These are phyloP conservation scores for Usnea hakonensis DNA, from an alignment of 495 filamentous ascomycete genomes.

Conservation along the genomic window DNA sequence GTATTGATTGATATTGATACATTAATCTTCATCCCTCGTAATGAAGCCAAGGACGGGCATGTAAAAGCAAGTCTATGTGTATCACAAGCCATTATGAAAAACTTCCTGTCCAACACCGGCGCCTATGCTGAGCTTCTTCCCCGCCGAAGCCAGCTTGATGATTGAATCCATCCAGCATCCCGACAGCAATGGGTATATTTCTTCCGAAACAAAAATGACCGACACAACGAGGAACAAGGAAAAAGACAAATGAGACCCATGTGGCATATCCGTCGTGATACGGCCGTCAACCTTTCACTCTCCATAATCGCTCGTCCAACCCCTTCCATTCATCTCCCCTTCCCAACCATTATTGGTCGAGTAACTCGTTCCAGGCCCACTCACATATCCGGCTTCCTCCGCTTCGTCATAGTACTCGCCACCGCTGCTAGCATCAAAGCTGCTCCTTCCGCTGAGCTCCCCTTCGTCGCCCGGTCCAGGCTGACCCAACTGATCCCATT, in stretches of 20 bases:
- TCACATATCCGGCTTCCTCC: slow-evolving; percentile 28
- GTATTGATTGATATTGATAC: too few species aligned
- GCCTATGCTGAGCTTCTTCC: slow-evolving; percentile 12
- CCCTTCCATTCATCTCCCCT: slow-evolving; percentile 10
- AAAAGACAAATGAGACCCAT: not conserved
- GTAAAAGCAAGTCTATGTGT: not conserved
- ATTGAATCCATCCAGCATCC: not conserved
- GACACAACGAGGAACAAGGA: not conserved
- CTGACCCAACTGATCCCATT: slow-evolving; percentile 58
- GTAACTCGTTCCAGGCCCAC: slow-evolving; percentile 26
- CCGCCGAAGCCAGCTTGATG: not conserved
- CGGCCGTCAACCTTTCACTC: slow-evolving; percentile 12
- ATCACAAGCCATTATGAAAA: not conserved
- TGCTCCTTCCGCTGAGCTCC: slow-evolving; percentile 73
- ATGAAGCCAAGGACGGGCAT: too few species aligned
- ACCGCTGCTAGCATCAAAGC: slow-evolving; percentile 82
- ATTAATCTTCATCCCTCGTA: too few species aligned
- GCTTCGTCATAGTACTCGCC: slow-evolving; percentile 48
- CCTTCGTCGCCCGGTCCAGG: slow-evolving; percentile 53
- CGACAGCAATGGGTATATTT: slow-evolving; percentile 14
- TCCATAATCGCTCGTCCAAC: slow-evolving; percentile 27
- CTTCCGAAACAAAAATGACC: not conserved
- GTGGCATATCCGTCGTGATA: slow-evolving; percentile 9
- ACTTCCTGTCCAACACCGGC: not conserved
- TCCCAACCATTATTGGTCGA: slow-evolving; percentile 16